phyloP scores from a whole-genome alignment of 129 eudicot species.

The Lactuca sativa region DNA sequence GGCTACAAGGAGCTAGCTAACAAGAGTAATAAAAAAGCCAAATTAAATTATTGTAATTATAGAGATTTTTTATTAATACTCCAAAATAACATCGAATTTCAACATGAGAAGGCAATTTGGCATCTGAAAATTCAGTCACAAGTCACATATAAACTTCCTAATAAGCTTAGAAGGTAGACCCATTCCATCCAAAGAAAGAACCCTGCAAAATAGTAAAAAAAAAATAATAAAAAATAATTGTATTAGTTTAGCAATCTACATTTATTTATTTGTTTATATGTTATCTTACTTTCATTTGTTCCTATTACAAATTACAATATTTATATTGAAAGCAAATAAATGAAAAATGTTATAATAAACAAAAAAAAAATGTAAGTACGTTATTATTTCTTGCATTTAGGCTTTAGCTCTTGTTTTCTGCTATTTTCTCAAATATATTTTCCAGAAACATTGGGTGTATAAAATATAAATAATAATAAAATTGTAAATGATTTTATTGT shows the following conservation, averaged over 20 bases:
- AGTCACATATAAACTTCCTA: conserved; percentile 6
- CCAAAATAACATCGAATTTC: background rate
- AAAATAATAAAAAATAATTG: too few relatives aligned
- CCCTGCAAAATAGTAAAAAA: conserved; percentile 48
- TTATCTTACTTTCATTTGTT: background rate
- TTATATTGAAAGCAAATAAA: too few relatives aligned
- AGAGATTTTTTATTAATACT: background rate
- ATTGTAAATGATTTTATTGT: conserved; percentile 13
- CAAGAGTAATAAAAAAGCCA: background rate
- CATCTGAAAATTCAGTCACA: conserved; percentile 1
- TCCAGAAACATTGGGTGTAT: conserved; percentile 11
- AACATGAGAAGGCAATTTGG: conserved; percentile 2
- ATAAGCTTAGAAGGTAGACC: conserved; percentile 57
- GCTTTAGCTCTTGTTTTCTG: too few relatives aligned
- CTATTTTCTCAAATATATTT: background rate
- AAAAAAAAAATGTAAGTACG: too few relatives aligned
- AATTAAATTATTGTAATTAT: conserved; percentile 4
- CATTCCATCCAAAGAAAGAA: conserved; percentile 83
- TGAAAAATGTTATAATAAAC: too few relatives aligned
- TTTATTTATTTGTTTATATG: too few relatives aligned
- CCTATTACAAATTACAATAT: background rate
- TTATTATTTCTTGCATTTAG: too few relatives aligned
- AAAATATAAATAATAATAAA: background rate
- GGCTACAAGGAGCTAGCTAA: background rate
- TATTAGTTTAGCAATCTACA: too few relatives aligned